Percentiles rank a stretch among this genome's conserved stretches.
These are phyloP conservation scores for Rosa hybrid DNA, from an alignment of 331 rosid species.

Conservation along the genomic window DNA sequence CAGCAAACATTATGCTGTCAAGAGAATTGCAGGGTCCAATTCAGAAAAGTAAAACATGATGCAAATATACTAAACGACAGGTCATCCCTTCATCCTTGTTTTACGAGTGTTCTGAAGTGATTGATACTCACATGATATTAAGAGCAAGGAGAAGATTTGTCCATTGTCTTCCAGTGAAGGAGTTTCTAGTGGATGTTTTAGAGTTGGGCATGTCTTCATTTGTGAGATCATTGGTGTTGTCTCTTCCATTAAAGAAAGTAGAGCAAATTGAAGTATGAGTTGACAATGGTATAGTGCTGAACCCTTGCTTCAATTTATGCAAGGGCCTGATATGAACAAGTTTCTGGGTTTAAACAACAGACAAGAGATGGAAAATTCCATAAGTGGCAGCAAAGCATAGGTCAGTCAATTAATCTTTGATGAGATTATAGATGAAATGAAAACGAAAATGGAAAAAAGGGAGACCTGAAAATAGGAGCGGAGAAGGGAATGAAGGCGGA, in stretches of 20 bases:
- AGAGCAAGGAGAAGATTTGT: constrained; percentile 78
- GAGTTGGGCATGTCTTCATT: constrained; percentile 44
- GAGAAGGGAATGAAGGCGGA: constrained; percentile 39
- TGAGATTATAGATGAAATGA: not conserved
- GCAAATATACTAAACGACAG: not conserved
- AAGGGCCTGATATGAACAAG: constrained; percentile 39
- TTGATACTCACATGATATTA: constrained; percentile 69
- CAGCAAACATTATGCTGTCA: constrained; percentile 15
- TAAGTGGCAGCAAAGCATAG: not conserved
- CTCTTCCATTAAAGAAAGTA: constrained; percentile 57
- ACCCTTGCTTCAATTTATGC: constrained; percentile 45
- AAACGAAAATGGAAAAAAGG: not conserved
- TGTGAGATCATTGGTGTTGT: constrained; percentile 39
- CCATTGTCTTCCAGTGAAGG: constrained; percentile 60
- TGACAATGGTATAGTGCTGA: constrained; percentile 17
- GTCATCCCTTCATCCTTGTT: not conserved
- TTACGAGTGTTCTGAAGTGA: constrained; percentile 11
- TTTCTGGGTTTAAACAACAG: constrained; percentile 37
- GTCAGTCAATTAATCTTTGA: not conserved
- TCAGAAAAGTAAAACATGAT: no score
- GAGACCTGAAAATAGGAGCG: constrained; percentile 58
- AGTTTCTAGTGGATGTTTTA: constrained; percentile 36
- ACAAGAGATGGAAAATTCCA: not conserved
- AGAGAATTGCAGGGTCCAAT: not conserved
- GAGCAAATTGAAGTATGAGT: constrained; percentile 46